phyloP scores from a whole-genome alignment of 2,329 filamentous ascomycete species.

The Phialocephala subalpina region DNA sequence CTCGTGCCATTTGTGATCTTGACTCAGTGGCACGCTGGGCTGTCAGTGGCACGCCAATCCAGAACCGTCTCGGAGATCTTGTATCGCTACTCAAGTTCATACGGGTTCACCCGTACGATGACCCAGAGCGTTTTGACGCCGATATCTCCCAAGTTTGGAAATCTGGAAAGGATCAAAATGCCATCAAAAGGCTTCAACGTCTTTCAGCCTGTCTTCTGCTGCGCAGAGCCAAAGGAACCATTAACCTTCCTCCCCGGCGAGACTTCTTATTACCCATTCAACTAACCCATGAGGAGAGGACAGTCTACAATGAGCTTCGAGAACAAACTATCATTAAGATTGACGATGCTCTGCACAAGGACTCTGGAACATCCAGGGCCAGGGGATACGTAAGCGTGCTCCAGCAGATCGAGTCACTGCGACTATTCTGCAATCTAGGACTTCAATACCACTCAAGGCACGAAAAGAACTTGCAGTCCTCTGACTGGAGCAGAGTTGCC shows the following conservation, averaged over 20 bases:
- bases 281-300: slow-evolving; percentile 18
- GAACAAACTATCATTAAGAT: neutral
- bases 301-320: slow-evolving; percentile 17
- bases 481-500: slow-evolving; percentile 1
- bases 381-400: slow-evolving; percentile 2
- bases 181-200: slow-evolving; percentile 19
- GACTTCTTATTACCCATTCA: slow-evolving; percentile 11
- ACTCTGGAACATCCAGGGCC: slow-evolving; percentile 4
- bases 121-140: slow-evolving; percentile 27
- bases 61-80: slow-evolving; percentile 44
- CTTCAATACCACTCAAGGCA: slow-evolving; percentile 13
- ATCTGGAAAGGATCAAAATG: slow-evolving; percentile 6
- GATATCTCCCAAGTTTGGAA: slow-evolving; percentile 44
- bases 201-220: slow-evolving; percentile 10
- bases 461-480: neutral
- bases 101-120: slow-evolving; percentile 27
- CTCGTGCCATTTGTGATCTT: slow-evolving; percentile 52
- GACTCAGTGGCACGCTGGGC: slow-evolving; percentile 49
- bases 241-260: slow-evolving; percentile 16
- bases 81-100: slow-evolving; percentile 42
- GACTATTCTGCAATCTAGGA: slow-evolving; percentile 13
- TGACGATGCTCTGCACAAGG: neutral
- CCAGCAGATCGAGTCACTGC: slow-evolving; percentile 13
- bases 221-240: slow-evolving; percentile 17
- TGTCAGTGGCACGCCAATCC: slow-evolving; percentile 40